phyloP scores from a whole-genome alignment of 768 basidiomycete species.

The Leccinum truebloodii region DNA sequence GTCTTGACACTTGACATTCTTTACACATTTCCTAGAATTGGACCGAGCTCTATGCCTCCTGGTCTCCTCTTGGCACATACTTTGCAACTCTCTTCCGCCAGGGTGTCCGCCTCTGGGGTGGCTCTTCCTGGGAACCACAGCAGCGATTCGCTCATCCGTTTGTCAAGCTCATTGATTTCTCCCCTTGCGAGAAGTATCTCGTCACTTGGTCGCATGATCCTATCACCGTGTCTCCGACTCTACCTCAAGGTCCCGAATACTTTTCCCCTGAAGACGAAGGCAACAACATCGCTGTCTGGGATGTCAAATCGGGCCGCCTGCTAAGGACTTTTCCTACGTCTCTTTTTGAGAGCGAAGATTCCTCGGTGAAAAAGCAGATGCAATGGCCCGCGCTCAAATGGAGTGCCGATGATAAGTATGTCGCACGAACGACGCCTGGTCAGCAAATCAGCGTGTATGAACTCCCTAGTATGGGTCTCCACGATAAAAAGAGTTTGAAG shows the following conservation, averaged over 20 bases:
- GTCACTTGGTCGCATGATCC: conserved; percentile 98
- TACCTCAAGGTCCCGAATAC: conserved; percentile 78
- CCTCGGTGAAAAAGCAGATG: conserved; percentile 73
- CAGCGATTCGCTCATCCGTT: conserved; percentile 94
- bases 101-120: conserved; percentile 96
- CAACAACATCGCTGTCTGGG: conserved; percentile 98
- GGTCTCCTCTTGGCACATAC: conserved; percentile 97
- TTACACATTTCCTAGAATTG: conserved; percentile 62
- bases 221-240: conserved; percentile 80
- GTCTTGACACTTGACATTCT: conserved; percentile 1
- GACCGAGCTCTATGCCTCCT: conserved; percentile 95
- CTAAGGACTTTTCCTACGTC: conserved; percentile 88
- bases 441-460: conserved; percentile 97
- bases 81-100: conserved; percentile 92
- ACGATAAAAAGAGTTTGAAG: conserved; percentile 96
- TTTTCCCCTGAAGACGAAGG: conserved; percentile 96
- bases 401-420: conserved; percentile 95
- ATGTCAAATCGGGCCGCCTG: conserved; percentile 89
- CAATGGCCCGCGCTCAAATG: conserved; percentile 97
- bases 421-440: conserved; percentile 85
- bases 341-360: conserved; percentile 56
- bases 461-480: conserved; percentile 88
- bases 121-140: conserved; percentile 83
- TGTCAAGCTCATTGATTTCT: conserved; percentile 95
- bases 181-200: conserved; percentile 93